These are phyloP conservation scores for Cicer pinnatifidum DNA, from an alignment of 306 rosid species.

Conservation along the genomic window DNA sequence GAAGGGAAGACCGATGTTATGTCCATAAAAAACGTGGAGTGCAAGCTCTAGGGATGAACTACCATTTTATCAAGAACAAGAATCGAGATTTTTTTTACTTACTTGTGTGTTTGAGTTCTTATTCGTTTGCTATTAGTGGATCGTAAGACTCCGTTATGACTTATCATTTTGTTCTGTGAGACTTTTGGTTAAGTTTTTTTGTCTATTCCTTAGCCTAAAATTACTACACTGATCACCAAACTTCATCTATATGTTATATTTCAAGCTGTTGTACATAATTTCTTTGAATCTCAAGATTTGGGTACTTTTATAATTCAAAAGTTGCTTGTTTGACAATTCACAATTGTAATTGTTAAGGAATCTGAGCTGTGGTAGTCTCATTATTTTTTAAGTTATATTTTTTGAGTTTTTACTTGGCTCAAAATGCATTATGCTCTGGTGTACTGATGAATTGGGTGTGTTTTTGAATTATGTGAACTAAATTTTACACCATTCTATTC, in stretches of 20 bases:
- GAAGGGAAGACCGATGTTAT: background rate
- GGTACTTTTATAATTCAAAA: background rate
- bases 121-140: background rate
- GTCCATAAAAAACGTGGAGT: background rate
- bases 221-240: background rate
- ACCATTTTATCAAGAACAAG: background rate
- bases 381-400: conserved; percentile 10
- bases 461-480: conserved; percentile 20
- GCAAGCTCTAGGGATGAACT: conserved; percentile 8
- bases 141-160: background rate
- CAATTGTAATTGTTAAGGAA: background rate
- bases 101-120: background rate
- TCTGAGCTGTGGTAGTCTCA: background rate
- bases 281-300: conserved; percentile 14
- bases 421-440: conserved; percentile 25
- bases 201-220: conserved; percentile 9
- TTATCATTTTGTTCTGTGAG: background rate
- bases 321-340: background rate
- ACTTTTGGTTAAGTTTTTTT: background rate
- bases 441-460: conserved; percentile 23
- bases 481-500: conserved; percentile 1
- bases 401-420: background rate
- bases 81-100: background rate
- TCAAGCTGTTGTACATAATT: background rate
- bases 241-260: background rate